Conservation (phyloP, 2,329 filamentous ascomycete species). For the Fusarium sp. region DNA sequence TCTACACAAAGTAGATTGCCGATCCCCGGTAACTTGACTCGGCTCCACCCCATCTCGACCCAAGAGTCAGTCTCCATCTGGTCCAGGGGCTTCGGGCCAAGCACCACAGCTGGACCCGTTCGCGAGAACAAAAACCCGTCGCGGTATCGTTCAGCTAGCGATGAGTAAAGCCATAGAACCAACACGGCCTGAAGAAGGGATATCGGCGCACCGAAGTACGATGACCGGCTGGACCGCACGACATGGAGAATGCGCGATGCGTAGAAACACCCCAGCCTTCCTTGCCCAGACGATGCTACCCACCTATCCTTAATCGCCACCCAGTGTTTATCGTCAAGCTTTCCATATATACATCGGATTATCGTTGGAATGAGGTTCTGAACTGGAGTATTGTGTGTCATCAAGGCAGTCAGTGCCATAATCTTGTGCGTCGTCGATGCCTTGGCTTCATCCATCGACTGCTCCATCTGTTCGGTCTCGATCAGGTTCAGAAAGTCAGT, state of each 20-base stretch:
- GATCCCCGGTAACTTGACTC: background rate
- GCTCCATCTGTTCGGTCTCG: conserved; percentile 5
- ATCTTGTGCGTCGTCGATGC: conserved; percentile 14
- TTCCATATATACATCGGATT: conserved; percentile 16
- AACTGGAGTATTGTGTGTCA: conserved; percentile 1
- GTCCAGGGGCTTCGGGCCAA: conserved; percentile 1
- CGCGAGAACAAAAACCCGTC: background rate
- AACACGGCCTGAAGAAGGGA: background rate
- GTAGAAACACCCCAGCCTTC: conserved; percentile 20
- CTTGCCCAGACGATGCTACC: background rate
- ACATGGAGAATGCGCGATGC: conserved; percentile 4
- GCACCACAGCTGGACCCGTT: background rate
- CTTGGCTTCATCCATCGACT: conserved; percentile 7
- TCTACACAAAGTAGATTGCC: background rate
- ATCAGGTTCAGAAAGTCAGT: background rate
- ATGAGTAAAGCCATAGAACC: conserved; percentile 7
- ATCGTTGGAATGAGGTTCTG: background rate
- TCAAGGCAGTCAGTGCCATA: conserved; percentile 5
- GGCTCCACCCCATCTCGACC: conserved; percentile 1
- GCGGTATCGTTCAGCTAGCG: background rate
- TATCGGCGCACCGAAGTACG: background rate
- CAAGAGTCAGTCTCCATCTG: background rate
- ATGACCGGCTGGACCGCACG: conserved; percentile 5
- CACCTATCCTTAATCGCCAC: background rate
- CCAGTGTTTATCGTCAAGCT: background rate